A percentile compares a stretch with the other conserved stretches of the same genome.
Conservation (phyloP, 768 basidiomycete species). For the Leccinum imitatum region DNA sequence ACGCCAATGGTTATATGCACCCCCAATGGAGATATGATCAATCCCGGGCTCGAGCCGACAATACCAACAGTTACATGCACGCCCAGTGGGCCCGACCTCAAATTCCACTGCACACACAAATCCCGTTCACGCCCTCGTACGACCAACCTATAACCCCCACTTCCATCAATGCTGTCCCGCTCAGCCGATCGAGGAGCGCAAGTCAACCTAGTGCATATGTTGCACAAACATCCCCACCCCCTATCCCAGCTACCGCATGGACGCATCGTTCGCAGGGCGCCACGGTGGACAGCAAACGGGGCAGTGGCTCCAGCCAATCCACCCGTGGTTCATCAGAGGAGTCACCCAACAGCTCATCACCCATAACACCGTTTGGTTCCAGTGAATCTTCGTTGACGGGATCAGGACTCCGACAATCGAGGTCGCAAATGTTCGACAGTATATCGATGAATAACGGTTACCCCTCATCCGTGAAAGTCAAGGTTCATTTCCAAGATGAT, state of each 20-base stretch:
- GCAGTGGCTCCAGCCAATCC: slow-evolving; percentile 82
- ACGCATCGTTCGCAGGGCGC: slow-evolving; percentile 42
- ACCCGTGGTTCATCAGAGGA: slow-evolving; percentile 78
- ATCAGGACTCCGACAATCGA: slow-evolving; percentile 51
- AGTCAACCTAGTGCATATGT: slow-evolving; percentile 76
- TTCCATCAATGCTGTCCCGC: slow-evolving; percentile 30
- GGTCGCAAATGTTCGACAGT: slow-evolving; percentile 54
- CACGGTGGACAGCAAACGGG: slow-evolving; percentile 58
- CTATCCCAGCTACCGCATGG: slow-evolving; percentile 56
- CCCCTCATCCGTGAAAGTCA: slow-evolving; percentile 73
- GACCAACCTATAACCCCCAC: slow-evolving; percentile 45
- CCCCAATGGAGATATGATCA: slow-evolving; percentile 65
- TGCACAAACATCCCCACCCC: slow-evolving; percentile 49
- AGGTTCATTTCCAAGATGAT: slow-evolving; percentile 93
- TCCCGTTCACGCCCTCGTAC: slow-evolving; percentile 49
- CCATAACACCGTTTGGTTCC: slow-evolving; percentile 87
- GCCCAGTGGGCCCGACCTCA: slow-evolving; percentile 59
- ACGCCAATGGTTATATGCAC: slow-evolving; percentile 60
- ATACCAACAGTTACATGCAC: slow-evolving; percentile 63
- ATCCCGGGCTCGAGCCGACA: slow-evolving; percentile 72
- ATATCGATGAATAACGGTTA: slow-evolving; percentile 32
- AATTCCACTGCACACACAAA: slow-evolving; percentile 58
- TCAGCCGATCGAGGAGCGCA: slow-evolving; percentile 68
- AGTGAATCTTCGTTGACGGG: slow-evolving; percentile 77
- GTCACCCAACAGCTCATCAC: slow-evolving; percentile 83